phyloP scores from a whole-genome alignment of 2,329 filamentous ascomycete species.

The Pyrenophora seminiperda region DNA sequence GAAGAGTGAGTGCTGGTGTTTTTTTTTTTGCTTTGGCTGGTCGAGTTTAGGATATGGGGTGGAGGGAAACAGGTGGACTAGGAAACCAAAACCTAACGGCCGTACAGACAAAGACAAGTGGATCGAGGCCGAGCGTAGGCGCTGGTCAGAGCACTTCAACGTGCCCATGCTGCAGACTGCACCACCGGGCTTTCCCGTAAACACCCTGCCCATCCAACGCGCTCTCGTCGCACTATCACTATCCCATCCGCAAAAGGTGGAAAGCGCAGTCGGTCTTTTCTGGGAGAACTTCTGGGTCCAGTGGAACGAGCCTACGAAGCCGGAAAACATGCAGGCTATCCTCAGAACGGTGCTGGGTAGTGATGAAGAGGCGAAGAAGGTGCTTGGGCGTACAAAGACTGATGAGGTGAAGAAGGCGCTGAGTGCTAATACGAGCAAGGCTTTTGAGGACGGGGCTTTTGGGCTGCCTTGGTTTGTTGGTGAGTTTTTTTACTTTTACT shows the following conservation, averaged over 20 bases:
- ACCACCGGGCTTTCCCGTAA: constrained; percentile 60
- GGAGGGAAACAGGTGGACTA: too few species aligned
- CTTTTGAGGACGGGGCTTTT: constrained; percentile 62
- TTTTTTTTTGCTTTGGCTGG: background rate
- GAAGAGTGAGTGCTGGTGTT: constrained; percentile 57
- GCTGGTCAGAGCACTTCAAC: constrained; percentile 60
- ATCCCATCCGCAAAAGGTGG: constrained; percentile 50
- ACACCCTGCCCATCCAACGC: constrained; percentile 59
- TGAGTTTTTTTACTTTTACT: constrained; percentile 20
- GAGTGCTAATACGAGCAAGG: constrained; percentile 56
- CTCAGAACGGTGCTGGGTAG: constrained; percentile 56
- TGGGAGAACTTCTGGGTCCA: constrained; percentile 61
- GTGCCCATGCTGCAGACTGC: constrained; percentile 56
- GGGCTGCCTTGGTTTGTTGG: constrained; percentile 64
- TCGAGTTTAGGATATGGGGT: background rate
- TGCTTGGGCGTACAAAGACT: constrained; percentile 47
- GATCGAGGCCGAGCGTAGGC: constrained; percentile 59
- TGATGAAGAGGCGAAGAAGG: constrained; percentile 49
- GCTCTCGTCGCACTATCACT: constrained; percentile 56
- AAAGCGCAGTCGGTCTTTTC: constrained; percentile 52
- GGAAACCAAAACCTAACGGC: constrained; percentile 8
- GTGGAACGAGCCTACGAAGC: constrained; percentile 52
- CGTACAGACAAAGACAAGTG: constrained; percentile 63
- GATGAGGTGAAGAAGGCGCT: constrained; percentile 56
- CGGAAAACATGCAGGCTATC: constrained; percentile 52